These are phyloP conservation scores for Geotrichum histeridarum DNA, from an alignment of 1,139 yeast species.

Conservation along the genomic window DNA sequence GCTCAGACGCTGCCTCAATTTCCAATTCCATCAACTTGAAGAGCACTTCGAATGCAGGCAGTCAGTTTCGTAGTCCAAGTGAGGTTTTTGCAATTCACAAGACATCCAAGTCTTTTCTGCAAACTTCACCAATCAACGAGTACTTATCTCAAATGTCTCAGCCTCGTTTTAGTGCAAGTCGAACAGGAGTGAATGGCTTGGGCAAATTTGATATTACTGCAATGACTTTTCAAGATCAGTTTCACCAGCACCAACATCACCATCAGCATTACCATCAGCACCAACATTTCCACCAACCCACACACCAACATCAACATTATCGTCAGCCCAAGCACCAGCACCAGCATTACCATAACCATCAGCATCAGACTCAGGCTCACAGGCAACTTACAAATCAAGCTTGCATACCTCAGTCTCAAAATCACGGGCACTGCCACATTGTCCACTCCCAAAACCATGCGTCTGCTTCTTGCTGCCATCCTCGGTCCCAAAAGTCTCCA, in stretches of 20 bases:
- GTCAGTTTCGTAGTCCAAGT: too few relatives aligned
- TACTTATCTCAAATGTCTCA: background rate
- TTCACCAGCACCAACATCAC: background rate
- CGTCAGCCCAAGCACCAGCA: background rate
- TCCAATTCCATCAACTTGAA: too few relatives aligned
- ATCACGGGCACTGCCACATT: background rate
- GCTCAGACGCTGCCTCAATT: too few relatives aligned
- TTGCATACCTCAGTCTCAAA: too few relatives aligned
- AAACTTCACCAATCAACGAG: too few relatives aligned
- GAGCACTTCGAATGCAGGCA: too few relatives aligned
- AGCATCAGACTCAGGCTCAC: background rate
- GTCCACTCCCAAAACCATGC: background rate
- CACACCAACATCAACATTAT: background rate
- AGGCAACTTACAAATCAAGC: too few relatives aligned
- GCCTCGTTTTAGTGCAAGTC: constrained; percentile 9
- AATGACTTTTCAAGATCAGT: background rate
- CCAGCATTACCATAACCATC: too few relatives aligned
- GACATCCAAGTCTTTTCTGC: too few relatives aligned
- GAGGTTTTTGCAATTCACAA: too few relatives aligned
- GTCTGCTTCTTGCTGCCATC: background rate
- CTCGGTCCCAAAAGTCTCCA: background rate
- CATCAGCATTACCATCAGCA: background rate
- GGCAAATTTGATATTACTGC: background rate
- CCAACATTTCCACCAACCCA: background rate
- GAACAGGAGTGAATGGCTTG: background rate